Conservation (phyloP, 2,329 filamentous ascomycete species). For the Ramularia endophylla region DNA sequence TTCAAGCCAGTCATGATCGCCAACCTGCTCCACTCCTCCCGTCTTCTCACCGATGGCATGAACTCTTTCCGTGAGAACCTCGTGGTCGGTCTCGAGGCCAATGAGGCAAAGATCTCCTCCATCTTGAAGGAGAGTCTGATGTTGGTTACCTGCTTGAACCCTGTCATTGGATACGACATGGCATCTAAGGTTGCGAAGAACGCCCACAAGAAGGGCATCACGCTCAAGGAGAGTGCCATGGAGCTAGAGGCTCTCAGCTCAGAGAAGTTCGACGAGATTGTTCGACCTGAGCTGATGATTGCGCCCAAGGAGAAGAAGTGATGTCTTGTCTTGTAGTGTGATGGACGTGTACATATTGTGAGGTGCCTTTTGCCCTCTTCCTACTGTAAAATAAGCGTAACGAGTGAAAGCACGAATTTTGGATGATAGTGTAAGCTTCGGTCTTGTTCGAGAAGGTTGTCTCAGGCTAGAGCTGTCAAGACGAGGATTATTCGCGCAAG, state of each 20-base stretch:
- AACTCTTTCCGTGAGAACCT: conserved; percentile 91
- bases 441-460: no score
- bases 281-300: conserved; percentile 93
- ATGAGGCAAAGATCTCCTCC: conserved; percentile 83
- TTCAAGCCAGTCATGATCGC: conserved; percentile 97
- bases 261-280: conserved; percentile 84
- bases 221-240: conserved; percentile 88
- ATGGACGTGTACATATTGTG: no score
- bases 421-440: no score
- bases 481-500: no score
- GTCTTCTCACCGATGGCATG: conserved; percentile 89
- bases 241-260: conserved; percentile 83
- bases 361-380: no score
- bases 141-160: conserved; percentile 96
- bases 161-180: conserved; percentile 96
- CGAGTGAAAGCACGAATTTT: no score
- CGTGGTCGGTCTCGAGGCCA: conserved; percentile 79
- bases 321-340: background rate
- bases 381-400: no score
- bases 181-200: conserved; percentile 97
- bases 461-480: no score
- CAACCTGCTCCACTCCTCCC: conserved; percentile 87
- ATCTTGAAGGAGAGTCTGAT: conserved; percentile 97
- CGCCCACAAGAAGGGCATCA: conserved; percentile 95
- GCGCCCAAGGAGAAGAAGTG: conserved; percentile 64